Evolutionary conservation across 2,329 filamentous ascomycete genomes (phyloP).

Genomic region (Trichoderma koningiopsis): DNA sequence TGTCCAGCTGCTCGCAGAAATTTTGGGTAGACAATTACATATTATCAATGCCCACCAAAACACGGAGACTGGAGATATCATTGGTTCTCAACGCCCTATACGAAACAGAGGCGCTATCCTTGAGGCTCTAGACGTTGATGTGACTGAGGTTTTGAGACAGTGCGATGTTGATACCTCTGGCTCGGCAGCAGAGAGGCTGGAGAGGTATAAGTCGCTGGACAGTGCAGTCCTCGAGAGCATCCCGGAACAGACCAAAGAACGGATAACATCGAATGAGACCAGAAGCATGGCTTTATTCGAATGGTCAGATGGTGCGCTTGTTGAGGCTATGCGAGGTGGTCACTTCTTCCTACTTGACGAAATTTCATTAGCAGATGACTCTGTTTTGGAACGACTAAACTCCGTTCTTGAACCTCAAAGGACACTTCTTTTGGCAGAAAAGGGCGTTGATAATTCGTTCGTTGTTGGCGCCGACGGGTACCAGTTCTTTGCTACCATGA

Average conservation of each 20-base stretch:
- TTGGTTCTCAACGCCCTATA: constrained; percentile 90
- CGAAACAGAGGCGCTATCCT: constrained; percentile 78
- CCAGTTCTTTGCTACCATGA: constrained; percentile 98
- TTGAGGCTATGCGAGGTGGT: constrained; percentile 88
- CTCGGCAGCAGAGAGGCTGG: constrained; percentile 58
- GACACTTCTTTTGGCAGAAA: constrained; percentile 87
- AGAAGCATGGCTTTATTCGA: constrained; percentile 88
- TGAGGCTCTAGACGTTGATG: constrained; percentile 63
- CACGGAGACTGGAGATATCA: constrained; percentile 94
- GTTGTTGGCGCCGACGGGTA: constrained; percentile 77
- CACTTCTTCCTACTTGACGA: constrained; percentile 94
- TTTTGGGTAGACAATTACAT: constrained; percentile 72
- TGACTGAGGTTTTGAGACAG: constrained; percentile 51
- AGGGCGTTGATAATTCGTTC: constrained; percentile 81
- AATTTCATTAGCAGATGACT: constrained; percentile 96
- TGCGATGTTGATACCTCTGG: constrained; percentile 46
- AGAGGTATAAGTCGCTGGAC: constrained; percentile 55
- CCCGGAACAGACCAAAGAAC: constrained; percentile 50
- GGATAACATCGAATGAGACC: constrained; percentile 51
- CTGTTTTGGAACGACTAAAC: constrained; percentile 92
- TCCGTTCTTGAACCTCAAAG: constrained; percentile 90
- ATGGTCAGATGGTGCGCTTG: constrained; percentile 92
- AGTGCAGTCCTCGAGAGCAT: constrained; percentile 52
- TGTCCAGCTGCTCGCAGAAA: constrained; percentile 86
- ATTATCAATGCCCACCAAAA: constrained; percentile 99